Evolutionary conservation across 2,329 filamentous ascomycete genomes (phyloP).

Genomic region (Colletotrichum theobromicola): DNA sequence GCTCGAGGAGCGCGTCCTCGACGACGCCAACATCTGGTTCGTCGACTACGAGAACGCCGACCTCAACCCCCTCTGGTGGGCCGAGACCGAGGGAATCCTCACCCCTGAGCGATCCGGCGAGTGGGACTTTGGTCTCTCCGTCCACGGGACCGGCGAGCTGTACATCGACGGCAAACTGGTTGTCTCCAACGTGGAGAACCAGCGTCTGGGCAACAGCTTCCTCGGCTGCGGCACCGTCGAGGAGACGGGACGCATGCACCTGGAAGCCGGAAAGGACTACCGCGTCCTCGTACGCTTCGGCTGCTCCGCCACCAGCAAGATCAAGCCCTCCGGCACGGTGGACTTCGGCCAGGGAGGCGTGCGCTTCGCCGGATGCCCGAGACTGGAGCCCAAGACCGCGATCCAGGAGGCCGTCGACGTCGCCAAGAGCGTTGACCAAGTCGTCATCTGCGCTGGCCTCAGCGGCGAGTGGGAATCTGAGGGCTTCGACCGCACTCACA

Average conservation of each 20-base stretch:
- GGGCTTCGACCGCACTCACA: conserved; percentile 71
- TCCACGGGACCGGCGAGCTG: conserved; percentile 38
- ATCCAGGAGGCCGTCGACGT: conserved; percentile 29
- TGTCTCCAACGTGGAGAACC: conserved; percentile 35
- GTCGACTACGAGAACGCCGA: conserved; percentile 30
- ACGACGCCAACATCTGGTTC: conserved; percentile 28
- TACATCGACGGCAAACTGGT: conserved; percentile 35
- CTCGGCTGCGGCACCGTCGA: conserved; percentile 40
- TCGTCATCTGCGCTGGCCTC: conserved; percentile 59
- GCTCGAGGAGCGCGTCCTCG: conserved; percentile 26
- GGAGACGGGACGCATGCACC: conserved; percentile 26
- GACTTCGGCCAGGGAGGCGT: conserved; percentile 33
- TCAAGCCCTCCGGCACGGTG: conserved; percentile 30
- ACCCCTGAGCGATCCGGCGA: conserved; percentile 22
- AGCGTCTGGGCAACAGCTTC: conserved; percentile 40
- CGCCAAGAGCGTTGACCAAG: conserved; percentile 63
- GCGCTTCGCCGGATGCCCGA: conserved; percentile 29
- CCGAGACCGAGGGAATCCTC: conserved; percentile 26
- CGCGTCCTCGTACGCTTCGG: conserved; percentile 33
- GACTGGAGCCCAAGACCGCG: conserved; percentile 20
- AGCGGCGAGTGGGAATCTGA: conserved; percentile 51
- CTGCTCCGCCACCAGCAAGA: conserved; percentile 29
- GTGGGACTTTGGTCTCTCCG: conserved; percentile 39
- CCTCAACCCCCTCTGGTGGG: conserved; percentile 26
- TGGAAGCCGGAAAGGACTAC: conserved; percentile 34